Conservation (phyloP, 306 rosid species). For the Vigna hirtella region DNA sequence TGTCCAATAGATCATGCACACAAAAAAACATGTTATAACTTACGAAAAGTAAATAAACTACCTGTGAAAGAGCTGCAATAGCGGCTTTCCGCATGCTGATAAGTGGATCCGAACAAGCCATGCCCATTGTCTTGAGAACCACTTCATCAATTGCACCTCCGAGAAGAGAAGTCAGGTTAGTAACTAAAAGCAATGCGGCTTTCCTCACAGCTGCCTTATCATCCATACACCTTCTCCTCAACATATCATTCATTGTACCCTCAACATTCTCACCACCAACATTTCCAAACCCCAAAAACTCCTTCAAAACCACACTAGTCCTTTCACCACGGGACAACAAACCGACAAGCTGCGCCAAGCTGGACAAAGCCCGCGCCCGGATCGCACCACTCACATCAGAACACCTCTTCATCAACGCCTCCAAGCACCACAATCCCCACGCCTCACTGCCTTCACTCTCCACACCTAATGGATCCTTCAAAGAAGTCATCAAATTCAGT, state of each 20-base stretch:
- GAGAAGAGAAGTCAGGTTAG: constrained; percentile 71
- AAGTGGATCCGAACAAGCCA: constrained; percentile 95
- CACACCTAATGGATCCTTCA: constrained; percentile 68
- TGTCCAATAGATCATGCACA: not conserved
- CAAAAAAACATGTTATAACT: not conserved
- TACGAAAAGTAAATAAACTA: constrained; percentile 27
- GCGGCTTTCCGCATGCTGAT: constrained; percentile 92
- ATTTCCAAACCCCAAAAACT: constrained; percentile 68
- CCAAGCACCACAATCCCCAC: constrained; percentile 78
- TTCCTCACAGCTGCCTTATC: constrained; percentile 92
- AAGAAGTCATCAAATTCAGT: constrained; percentile 52
- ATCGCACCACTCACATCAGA: constrained; percentile 68
- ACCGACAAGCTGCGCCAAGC: constrained; percentile 75
- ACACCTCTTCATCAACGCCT: constrained; percentile 80
- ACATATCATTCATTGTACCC: constrained; percentile 56
- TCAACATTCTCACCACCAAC: constrained; percentile 42
- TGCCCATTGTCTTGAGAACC: constrained; percentile 78
- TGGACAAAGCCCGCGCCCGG: constrained; percentile 80
- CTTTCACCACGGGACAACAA: constrained; percentile 53
- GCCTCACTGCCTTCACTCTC: constrained; percentile 55
- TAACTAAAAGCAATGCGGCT: constrained; percentile 79
- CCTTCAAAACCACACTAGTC: constrained; percentile 56
- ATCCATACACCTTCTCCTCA: constrained; percentile 83
- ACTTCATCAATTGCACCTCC: constrained; percentile 77
- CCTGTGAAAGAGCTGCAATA: constrained; percentile 81